Evolutionary conservation across 2,329 filamentous ascomycete genomes (phyloP).

Genomic region (Scopulariopsis brevicaulis): DNA sequence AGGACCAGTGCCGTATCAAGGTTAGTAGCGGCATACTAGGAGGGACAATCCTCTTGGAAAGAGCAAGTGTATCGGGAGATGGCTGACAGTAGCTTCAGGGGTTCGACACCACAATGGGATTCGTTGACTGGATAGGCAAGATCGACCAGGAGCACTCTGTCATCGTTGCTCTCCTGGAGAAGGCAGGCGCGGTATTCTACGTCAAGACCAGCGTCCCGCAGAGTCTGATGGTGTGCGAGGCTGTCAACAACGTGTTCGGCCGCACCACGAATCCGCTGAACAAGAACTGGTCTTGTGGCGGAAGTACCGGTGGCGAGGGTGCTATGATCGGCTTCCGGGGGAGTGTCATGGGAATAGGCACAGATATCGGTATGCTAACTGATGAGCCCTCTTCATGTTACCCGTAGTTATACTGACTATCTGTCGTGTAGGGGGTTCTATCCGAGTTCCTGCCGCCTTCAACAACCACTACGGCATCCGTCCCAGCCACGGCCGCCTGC

Average conservation of each 20-base stretch:
- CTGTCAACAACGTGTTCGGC: slow-evolving; percentile 51
- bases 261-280: slow-evolving; percentile 54
- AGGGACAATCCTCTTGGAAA: slow-evolving; percentile 27
- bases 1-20: slow-evolving; percentile 26
- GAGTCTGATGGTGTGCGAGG: slow-evolving; percentile 43
- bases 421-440: slow-evolving; percentile 12
- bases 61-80: slow-evolving; percentile 29
- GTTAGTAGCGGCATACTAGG: slow-evolving; percentile 7
- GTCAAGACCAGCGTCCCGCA: slow-evolving; percentile 61
- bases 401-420: neutral
- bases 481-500: slow-evolving; percentile 10
- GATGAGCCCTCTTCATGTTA: neutral
- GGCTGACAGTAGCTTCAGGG: slow-evolving; percentile 32
- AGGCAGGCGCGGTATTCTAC: slow-evolving; percentile 45
- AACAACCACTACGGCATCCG: slow-evolving; percentile 14
- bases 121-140: slow-evolving; percentile 23
- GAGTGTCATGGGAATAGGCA: slow-evolving; percentile 26
- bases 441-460: slow-evolving; percentile 10
- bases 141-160: slow-evolving; percentile 11
- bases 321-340: slow-evolving; percentile 28
- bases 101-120: slow-evolving; percentile 33
- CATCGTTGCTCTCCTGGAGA: slow-evolving; percentile 41
- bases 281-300: slow-evolving; percentile 47
- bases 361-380: slow-evolving; percentile 22
- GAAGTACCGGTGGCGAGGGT: slow-evolving; percentile 48